Evolutionary conservation across 768 basidiomycete species (phyloP), one percentile per base, ranked within the genome.

Genomic region (Asterophora lycoperdoides): DNA sequence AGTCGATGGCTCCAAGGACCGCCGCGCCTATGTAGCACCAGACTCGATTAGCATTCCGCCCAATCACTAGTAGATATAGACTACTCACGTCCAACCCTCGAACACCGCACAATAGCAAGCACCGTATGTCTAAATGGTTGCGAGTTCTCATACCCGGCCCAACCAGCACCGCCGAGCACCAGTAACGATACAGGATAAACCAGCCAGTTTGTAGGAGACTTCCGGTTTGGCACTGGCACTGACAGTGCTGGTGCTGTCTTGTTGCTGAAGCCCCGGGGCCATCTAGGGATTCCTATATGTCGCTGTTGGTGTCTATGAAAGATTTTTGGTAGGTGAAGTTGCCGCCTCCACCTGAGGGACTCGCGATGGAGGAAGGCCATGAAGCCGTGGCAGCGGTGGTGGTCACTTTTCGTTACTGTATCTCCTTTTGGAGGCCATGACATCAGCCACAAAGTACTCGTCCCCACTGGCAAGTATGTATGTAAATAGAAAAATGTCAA

Each of bases 51-150:
- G 63, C 59, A 38, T 64, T 54, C 44, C 62, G 17, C 9, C 36
- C 29, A 15, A 15, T 23, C 15, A 15, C 18, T 66, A 62, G 23
- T 48, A 17, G n/a, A 46, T 14, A 26, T 33, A 32, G 28, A 39
- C 20, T 55, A 73, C 68, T 67, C 67, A 77, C 80, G 70, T 44
- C 86, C 92, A 45, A 96, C 78, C 43, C 89, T 77, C 3, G 85
- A 84, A 63, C 93, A 94, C 48, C 95, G 79, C 37, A 82, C 70
- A 18, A 77, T 69, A 9, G 94, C 93, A 44, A 95, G 73, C 5
- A 78, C 64, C 2, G 80, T 70, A 66, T 95, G 86, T 36, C 91
- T 76, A 60, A 91, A 83, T 1, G 91, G 83, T 46, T 86, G 77
- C 51, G 73, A 78, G 28, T 79, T 76, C 49, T 90, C 68, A 66